Evolutionary conservation across 257 asterid genomes (phyloP).

Genomic region (Rubia yunnanensis): DNA sequence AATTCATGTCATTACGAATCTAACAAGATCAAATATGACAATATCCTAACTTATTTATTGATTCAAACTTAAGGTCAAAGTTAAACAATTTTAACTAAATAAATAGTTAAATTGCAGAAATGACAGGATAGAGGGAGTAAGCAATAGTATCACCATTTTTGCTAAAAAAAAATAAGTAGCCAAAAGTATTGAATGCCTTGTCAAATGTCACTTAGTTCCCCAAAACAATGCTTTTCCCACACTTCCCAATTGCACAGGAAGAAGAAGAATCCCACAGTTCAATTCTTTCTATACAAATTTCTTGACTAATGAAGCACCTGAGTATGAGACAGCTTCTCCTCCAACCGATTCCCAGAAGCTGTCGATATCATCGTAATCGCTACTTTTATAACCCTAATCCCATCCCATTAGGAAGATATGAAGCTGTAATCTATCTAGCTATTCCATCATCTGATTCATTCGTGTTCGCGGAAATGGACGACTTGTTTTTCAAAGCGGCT

Average conservation of each 20-base stretch:
- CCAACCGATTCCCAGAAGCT: constrained; percentile 1
- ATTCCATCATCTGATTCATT: constrained; percentile 9
- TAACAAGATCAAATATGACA: no score
- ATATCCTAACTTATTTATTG: no score
- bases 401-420: constrained; percentile 5
- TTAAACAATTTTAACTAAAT: no score
- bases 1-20: no score
- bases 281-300: constrained; percentile 22
- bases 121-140: no score
- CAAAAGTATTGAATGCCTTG: not conserved
- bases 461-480: constrained; percentile 13
- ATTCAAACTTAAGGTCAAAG: no score
- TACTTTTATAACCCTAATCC: constrained; percentile 2
- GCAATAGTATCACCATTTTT: no score
- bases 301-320: constrained; percentile 14
- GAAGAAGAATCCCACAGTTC: constrained; percentile 9
- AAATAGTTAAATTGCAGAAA: no score
- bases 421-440: not conserved
- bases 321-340: constrained; percentile 4
- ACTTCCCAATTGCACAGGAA: constrained; percentile 2
- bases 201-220: constrained; percentile 10
- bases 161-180: constrained; percentile 16
- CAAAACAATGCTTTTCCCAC: constrained; percentile 2
- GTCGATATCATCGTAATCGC: constrained; percentile 3
- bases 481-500: constrained; percentile 43